Conservation (phyloP, 495 filamentous ascomycete species). For the Massariosphaeria phaeospora region DNA sequence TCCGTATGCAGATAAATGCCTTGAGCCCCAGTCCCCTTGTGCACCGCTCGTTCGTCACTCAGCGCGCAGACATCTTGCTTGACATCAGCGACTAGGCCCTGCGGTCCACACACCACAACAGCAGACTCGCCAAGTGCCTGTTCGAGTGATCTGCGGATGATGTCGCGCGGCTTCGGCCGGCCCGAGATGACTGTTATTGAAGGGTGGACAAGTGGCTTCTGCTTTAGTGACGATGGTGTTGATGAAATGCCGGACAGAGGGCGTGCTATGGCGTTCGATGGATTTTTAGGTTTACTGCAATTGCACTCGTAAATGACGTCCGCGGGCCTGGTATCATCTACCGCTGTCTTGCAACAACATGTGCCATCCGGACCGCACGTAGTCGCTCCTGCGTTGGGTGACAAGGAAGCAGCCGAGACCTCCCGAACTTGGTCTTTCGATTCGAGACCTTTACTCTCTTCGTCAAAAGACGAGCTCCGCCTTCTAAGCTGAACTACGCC, state of each 20-base stretch:
- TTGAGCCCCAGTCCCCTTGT: constrained; percentile 86
- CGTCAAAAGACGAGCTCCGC: constrained; percentile 9
- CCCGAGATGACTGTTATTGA: constrained; percentile 38
- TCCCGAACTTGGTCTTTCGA: constrained; percentile 21
- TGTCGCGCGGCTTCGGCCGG: constrained; percentile 43
- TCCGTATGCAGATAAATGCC: constrained; percentile 56
- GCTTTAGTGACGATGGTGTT: constrained; percentile 12
- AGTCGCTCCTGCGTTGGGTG: constrained; percentile 1
- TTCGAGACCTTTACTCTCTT: constrained; percentile 15
- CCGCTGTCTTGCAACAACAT: constrained; percentile 51
- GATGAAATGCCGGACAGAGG: constrained; percentile 12
- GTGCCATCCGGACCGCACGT: constrained; percentile 41
- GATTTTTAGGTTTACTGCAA: constrained; percentile 32
- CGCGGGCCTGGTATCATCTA: constrained; percentile 47
- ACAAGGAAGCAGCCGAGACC: neutral
- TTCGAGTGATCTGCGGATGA: constrained; percentile 60
- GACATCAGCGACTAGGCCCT: constrained; percentile 58
- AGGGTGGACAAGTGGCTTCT: constrained; percentile 29
- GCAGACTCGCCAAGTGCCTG: constrained; percentile 74
- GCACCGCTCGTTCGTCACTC: constrained; percentile 81
- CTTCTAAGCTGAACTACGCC: constrained; percentile 15
- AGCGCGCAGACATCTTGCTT: constrained; percentile 63
- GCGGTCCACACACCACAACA: constrained; percentile 76
- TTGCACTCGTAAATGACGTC: constrained; percentile 35
- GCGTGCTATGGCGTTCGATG: constrained; percentile 19